A percentile compares a stretch with the other conserved stretches of the same genome.
Evolutionary conservation across 202 grass and related monocot species (phyloP).

Genomic region (Brachypodium distachyon): DNA sequence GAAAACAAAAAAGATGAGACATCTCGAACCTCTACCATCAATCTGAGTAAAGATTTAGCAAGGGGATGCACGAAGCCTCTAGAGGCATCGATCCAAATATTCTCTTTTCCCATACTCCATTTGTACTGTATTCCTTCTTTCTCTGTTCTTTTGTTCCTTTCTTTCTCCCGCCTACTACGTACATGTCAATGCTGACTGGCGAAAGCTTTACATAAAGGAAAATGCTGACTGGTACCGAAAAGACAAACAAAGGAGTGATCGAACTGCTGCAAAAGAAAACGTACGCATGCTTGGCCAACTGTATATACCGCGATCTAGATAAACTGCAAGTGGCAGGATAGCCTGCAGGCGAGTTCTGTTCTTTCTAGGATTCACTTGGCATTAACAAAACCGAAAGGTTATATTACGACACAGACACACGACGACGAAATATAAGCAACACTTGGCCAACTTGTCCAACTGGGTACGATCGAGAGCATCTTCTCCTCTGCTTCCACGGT

Average conservation of each 20-base stretch:
- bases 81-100: too few relatives aligned
- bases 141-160: too few relatives aligned
- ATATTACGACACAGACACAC: not conserved
- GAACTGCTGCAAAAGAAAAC: too few relatives aligned
- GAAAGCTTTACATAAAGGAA: not conserved
- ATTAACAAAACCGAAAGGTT: not conserved
- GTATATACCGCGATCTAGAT: not conserved
- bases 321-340: not conserved
- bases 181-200: too few relatives aligned
- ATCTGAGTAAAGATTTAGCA: too few relatives aligned
- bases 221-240: not conserved
- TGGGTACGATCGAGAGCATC: not conserved
- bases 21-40: too few relatives aligned
- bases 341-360: not conserved
- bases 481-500: not conserved
- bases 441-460: slow-evolving; percentile 38
- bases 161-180: too few relatives aligned
- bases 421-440: not conserved
- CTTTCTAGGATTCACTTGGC: not conserved
- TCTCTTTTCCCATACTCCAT: too few relatives aligned
- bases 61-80: too few relatives aligned
- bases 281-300: not conserved
- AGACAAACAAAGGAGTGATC: too few relatives aligned
- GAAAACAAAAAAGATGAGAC: too few relatives aligned
- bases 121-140: too few relatives aligned